Percentiles rank a stretch among this genome's conserved stretches.
These are phyloP conservation scores for Starmerella cellae DNA, from an alignment of 805 yeast species.

Conservation along the genomic window DNA sequence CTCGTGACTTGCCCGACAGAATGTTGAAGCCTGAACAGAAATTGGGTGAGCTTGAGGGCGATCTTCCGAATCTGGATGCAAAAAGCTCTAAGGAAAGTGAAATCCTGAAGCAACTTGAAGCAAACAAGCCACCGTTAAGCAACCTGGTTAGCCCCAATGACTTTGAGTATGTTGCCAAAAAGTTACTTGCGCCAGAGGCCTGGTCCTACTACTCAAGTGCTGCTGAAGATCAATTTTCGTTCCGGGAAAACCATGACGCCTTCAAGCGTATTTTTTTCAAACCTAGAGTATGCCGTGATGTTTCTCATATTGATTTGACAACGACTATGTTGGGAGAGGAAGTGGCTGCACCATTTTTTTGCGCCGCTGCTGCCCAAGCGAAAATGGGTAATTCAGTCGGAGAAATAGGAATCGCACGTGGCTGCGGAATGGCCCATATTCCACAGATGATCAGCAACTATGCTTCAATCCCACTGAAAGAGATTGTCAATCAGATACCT, in stretches of 20 bases:
- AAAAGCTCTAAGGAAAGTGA: constrained; percentile 2
- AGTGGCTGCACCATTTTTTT: constrained; percentile 70
- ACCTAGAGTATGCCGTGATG: constrained; percentile 73
- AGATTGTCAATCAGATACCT: constrained; percentile 55
- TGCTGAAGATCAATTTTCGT: constrained; percentile 83
- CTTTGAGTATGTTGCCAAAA: constrained; percentile 75
- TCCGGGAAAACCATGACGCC: constrained; percentile 82
- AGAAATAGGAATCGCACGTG: constrained; percentile 73
- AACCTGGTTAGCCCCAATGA: constrained; percentile 68
- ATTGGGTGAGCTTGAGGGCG: constrained; percentile 33
- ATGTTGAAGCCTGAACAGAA: constrained; percentile 46
- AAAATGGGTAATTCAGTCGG: constrained; percentile 89
- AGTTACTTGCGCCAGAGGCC: constrained; percentile 60
- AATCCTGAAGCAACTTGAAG: constrained; percentile 12
- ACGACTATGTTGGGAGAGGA: constrained; percentile 65
- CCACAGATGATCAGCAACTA: constrained; percentile 88
- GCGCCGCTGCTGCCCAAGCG: constrained; percentile 84
- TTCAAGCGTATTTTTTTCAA: constrained; percentile 79
- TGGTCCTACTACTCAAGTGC: constrained; percentile 92
- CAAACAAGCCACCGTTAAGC: constrained; percentile 53
- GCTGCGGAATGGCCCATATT: constrained; percentile 57
- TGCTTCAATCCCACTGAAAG: constrained; percentile 79
- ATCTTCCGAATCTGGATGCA: constrained; percentile 26
- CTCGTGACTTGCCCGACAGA: constrained; percentile 66
- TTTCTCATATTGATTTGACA: constrained; percentile 49